Conservation (phyloP, 192 early-diverging fungal genomes). For the Gamsiella multidivaricata region DNA sequence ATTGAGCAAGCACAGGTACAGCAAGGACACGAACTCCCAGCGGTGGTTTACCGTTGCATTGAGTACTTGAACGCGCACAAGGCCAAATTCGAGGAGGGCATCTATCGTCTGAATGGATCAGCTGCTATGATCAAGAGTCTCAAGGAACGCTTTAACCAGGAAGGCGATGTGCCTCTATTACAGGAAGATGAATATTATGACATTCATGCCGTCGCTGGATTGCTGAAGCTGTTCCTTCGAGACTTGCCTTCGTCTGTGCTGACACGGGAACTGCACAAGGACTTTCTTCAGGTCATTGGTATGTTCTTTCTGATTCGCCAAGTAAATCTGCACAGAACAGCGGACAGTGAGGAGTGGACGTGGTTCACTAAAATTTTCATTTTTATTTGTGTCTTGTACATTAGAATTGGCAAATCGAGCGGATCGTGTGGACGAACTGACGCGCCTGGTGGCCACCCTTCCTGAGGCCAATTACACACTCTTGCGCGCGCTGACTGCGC, state of each 20-base stretch:
- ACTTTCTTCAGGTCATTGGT: slow-evolving; percentile 87
- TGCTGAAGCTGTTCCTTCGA: slow-evolving; percentile 92
- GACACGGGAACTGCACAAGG: slow-evolving; percentile 80
- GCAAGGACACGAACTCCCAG: slow-evolving; percentile 87
- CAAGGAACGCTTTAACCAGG: slow-evolving; percentile 85
- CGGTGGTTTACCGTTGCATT: slow-evolving; percentile 94
- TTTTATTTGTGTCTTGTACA: background rate
- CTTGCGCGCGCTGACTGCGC: slow-evolving; percentile 86
- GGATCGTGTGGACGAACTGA: slow-evolving; percentile 86
- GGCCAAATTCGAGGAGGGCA: slow-evolving; percentile 91
- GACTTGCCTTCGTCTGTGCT: slow-evolving; percentile 91
- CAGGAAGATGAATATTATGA: slow-evolving; percentile 76
- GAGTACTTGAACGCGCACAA: slow-evolving; percentile 94
- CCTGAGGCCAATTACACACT: slow-evolving; percentile 93
- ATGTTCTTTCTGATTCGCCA: too few relatives aligned
- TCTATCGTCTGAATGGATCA: slow-evolving; percentile 92
- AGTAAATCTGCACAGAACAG: too few relatives aligned
- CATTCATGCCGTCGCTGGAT: slow-evolving; percentile 90
- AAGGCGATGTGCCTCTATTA: slow-evolving; percentile 81
- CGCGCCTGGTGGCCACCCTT: slow-evolving; percentile 79
- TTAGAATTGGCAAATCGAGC: slow-evolving; percentile 83
- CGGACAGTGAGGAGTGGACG: too few relatives aligned
- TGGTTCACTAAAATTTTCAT: too few relatives aligned
- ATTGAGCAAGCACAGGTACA: slow-evolving; percentile 78
- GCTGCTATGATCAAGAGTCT: slow-evolving; percentile 76